Conservation (phyloP, 805 yeast genomes). For the Ascoidea rubescens region DNA sequence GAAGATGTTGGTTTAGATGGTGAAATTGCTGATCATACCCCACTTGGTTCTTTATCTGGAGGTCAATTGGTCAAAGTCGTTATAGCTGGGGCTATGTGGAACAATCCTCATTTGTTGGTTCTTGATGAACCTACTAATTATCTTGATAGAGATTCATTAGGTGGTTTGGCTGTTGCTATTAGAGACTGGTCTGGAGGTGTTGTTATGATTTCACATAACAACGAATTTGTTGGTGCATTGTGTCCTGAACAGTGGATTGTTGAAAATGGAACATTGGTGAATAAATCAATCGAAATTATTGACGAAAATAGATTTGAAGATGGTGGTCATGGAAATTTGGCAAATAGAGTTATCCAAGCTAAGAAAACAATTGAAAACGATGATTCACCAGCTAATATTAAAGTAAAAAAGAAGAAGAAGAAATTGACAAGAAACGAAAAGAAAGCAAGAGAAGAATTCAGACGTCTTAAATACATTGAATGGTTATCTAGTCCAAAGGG, state of each 20-base stretch:
- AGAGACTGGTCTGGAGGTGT: conserved; percentile 99
- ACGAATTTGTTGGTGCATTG: conserved; percentile 91
- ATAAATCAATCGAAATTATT: conserved; percentile 65
- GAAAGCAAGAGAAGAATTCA: conserved; percentile 82
- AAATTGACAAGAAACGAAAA: conserved; percentile 94
- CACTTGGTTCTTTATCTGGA: conserved; percentile 91
- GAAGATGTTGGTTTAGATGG: conserved; percentile 97
- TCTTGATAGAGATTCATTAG: conserved; percentile 93
- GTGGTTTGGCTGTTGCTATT: conserved; percentile 94
- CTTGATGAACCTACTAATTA: conserved; percentile 98
- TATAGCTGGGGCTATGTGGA: conserved; percentile 99
- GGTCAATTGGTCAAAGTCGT: conserved; percentile 98
- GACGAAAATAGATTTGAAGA: conserved; percentile 77
- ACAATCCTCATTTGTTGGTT: conserved; percentile 92
- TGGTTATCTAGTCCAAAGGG: conserved; percentile 97
- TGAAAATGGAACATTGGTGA: conserved; percentile 80
- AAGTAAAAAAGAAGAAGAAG: conserved; percentile 75
- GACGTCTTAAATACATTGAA: conserved; percentile 85
- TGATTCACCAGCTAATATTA: conserved; percentile 92
- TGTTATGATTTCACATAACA: conserved; percentile 95
- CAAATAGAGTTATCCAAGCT: conserved; percentile 30
- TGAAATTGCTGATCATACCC: conserved; percentile 97
- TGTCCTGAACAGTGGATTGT: conserved; percentile 99
- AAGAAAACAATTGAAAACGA: conserved; percentile 46
- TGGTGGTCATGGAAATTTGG: conserved; percentile 45